A percentile compares a stretch with the other conserved stretches of the same genome.
Conservation (phyloP, 352 stramenopile species). For the Albugo laibachii region DNA sequence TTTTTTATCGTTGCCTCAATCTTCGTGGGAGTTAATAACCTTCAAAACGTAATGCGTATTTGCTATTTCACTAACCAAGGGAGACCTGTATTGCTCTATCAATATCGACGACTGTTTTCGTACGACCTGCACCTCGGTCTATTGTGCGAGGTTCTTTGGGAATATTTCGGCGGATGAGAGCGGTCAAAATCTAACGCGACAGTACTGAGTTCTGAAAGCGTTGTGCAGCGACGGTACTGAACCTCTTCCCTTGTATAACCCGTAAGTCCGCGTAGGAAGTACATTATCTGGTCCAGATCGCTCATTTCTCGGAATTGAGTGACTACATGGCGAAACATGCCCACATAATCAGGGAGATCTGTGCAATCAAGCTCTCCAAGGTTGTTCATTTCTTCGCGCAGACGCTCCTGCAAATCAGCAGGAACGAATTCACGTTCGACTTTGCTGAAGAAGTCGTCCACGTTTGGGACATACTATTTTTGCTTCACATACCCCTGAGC, state of each 20-base stretch:
- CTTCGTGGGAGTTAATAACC: too few species aligned
- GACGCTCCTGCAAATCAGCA: slow-evolving; percentile 8
- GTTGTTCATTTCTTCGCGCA: slow-evolving; percentile 7
- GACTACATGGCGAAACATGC: slow-evolving; percentile 5
- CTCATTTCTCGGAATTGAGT: slow-evolving; percentile 11
- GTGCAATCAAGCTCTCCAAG: slow-evolving; percentile 6
- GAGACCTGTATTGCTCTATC: background rate
- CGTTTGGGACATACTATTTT: slow-evolving; percentile 2
- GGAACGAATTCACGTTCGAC: slow-evolving; percentile 6
- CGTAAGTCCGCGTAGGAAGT: slow-evolving; percentile 8
- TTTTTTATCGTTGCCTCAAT: too few species aligned
- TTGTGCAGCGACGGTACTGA: too few species aligned
- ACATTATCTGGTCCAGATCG: slow-evolving; percentile 12
- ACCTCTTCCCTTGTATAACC: too few species aligned
- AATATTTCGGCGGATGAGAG: too few species aligned
- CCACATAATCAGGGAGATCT: slow-evolving; percentile 8
- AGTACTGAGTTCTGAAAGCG: too few species aligned
- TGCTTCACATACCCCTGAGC: slow-evolving; percentile 6
- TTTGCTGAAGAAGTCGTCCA: slow-evolving; percentile 2
- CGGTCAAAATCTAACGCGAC: too few species aligned
- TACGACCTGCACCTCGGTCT: too few species aligned
- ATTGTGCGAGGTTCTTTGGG: too few species aligned
- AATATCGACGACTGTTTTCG: background rate
- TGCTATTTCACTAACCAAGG: too few species aligned
- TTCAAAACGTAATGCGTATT: too few species aligned